Conservation (phyloP, 2,329 filamentous ascomycete genomes). For the Pseudogymnoascus sp. region DNA sequence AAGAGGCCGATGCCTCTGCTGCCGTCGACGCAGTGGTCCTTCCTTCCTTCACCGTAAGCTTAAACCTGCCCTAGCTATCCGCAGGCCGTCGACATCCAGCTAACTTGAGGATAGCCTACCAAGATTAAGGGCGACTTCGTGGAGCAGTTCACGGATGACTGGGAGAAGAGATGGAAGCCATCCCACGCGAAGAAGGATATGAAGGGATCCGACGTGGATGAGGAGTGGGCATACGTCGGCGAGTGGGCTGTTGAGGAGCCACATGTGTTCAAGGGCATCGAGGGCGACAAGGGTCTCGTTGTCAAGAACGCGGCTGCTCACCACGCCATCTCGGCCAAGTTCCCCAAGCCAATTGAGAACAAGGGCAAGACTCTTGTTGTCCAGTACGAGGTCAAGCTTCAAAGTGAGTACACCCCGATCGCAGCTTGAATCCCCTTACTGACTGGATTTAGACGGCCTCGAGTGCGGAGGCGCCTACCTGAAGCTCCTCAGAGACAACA, state of each 20-base stretch:
- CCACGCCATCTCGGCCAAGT: slow-evolving; percentile 98
- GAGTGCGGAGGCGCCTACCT: slow-evolving; percentile 98
- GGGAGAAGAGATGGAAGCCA: slow-evolving; percentile 87
- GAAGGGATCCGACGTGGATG: slow-evolving; percentile 62
- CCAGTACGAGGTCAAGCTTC: slow-evolving; percentile 98
- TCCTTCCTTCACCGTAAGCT: slow-evolving; percentile 20
- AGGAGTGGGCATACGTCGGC: slow-evolving; percentile 96
- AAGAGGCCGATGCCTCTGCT: slow-evolving; percentile 38
- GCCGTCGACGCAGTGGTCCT: slow-evolving; percentile 25
- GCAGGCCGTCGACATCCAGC: background rate
- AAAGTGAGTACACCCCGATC: slow-evolving; percentile 58
- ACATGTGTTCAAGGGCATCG: slow-evolving; percentile 78
- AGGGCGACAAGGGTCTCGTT: slow-evolving; percentile 92
- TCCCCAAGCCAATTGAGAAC: slow-evolving; percentile 92
- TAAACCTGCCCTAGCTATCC: background rate
- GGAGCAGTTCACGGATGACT: slow-evolving; percentile 97
- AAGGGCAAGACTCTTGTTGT: slow-evolving; percentile 96
- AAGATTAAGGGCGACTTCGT: slow-evolving; percentile 87
- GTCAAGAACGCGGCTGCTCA: slow-evolving; percentile 97
- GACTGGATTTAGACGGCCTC: slow-evolving; percentile 62
- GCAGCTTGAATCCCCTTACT: slow-evolving; percentile 24
- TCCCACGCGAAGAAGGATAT: slow-evolving; percentile 94
- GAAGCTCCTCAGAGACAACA: slow-evolving; percentile 97
- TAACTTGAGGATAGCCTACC: slow-evolving; percentile 57
- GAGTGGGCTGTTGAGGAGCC: slow-evolving; percentile 98